Conservation (phyloP, 177 flowering plant species). For the Tripterygium wilfordii region DNA sequence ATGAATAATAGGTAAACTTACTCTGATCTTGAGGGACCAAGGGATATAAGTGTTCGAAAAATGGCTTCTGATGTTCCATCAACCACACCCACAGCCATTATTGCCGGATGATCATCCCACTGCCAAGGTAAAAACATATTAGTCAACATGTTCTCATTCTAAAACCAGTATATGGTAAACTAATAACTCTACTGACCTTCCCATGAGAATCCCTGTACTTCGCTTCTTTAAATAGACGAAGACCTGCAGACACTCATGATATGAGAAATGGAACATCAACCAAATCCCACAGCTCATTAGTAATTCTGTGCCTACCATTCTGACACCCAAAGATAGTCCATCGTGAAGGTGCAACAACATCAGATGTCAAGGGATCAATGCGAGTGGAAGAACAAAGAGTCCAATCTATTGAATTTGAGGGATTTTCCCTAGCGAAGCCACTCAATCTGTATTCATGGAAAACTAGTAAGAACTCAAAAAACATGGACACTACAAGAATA, state of each 20-base stretch:
- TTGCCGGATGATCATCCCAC: constrained; percentile 94
- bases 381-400: constrained; percentile 45
- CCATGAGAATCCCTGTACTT: constrained; percentile 56
- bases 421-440: constrained; percentile 26
- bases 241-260: constrained; percentile 38
- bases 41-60: constrained; percentile 81
- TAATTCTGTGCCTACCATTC: constrained; percentile 47
- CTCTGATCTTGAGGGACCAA: constrained; percentile 92
- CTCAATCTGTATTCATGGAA: constrained; percentile 27
- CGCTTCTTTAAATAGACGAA: constrained; percentile 87
- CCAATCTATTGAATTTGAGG: constrained; percentile 45
- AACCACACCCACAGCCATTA: constrained; percentile 93
- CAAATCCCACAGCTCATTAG: not conserved
- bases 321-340: constrained; percentile 96
- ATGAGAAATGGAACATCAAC: constrained; percentile 7
- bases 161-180: not conserved
- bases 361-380: constrained; percentile 54
- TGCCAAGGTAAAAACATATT: constrained; percentile 18
- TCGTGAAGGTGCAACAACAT: constrained; percentile 84
- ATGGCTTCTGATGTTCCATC: constrained; percentile 82
- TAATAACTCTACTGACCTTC: constrained; percentile 33
- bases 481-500: not conserved
- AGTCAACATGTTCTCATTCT: not conserved
- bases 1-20: no score
- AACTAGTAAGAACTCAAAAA: not conserved